Conservation (phyloP, 2,329 filamentous ascomycete species). For the Aspergillus quadricinctus region DNA sequence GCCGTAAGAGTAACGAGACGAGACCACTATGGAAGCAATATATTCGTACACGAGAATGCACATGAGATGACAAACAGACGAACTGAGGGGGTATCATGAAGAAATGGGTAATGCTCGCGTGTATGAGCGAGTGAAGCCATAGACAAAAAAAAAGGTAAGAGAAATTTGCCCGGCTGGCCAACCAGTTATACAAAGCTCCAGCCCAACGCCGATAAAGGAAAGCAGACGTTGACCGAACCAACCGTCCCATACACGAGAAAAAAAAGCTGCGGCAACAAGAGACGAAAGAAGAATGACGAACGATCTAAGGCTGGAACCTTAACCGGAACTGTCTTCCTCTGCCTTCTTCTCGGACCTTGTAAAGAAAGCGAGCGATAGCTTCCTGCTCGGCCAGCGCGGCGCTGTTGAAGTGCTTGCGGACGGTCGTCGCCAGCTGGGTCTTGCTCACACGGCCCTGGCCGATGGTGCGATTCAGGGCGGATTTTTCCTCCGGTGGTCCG, state of each 20-base stretch:
- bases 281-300: not conserved
- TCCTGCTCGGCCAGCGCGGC: conserved; percentile 45
- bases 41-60: conserved; percentile 1
- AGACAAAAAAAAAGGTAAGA: not conserved
- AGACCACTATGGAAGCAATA: not conserved
- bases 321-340: conserved; percentile 39
- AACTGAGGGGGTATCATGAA: conserved; percentile 27
- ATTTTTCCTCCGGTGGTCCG: conserved; percentile 12
- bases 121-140: not conserved
- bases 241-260: conserved; percentile 1
- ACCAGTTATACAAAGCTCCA: not conserved
- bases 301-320: conserved; percentile 37
- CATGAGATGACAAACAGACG: not conserved
- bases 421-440: conserved; percentile 38
- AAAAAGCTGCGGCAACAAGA: not conserved
- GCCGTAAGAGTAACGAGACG: not conserved
- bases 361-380: conserved; percentile 45
- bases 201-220: not conserved
- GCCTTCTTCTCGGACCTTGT: conserved; percentile 46
- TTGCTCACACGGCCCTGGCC: conserved; percentile 40
- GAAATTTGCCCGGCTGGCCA: not conserved
- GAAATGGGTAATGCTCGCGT: conserved; percentile 2
- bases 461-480: conserved; percentile 24
- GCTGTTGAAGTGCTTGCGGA: conserved; percentile 47
- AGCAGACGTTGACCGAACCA: not conserved